These are phyloP conservation scores for Podospora australis DNA, from an alignment of 495 filamentous ascomycete species.

Conservation along the genomic window DNA sequence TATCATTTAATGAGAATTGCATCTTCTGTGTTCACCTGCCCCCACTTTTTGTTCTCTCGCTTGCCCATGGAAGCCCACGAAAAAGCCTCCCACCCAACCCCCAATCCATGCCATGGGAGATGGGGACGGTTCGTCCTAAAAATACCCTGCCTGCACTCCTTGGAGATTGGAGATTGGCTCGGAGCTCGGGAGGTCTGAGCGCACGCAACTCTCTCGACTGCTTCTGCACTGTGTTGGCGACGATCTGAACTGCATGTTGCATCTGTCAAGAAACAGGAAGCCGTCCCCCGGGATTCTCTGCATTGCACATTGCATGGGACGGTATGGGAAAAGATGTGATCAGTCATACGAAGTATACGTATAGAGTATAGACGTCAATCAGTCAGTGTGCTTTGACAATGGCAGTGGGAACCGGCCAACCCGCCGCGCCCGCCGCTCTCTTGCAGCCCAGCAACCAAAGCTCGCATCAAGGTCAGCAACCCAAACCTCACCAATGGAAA, in stretches of 20 bases:
- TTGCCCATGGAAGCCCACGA: not conserved
- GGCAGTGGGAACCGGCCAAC: too few species aligned
- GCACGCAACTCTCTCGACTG: not conserved
- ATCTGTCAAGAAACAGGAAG: not conserved
- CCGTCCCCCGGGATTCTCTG: not conserved
- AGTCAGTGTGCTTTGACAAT: not conserved
- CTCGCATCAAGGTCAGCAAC: not conserved
- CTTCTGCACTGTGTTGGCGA: not conserved
- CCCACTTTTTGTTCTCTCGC: slow-evolving; percentile 6
- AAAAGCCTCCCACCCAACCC: too few species aligned
- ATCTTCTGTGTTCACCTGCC: not conserved
- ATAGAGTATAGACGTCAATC: not conserved
- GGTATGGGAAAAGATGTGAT: too few species aligned
- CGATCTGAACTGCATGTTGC: not conserved
- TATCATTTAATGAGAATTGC: too few species aligned
- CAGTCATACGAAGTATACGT: too few species aligned
- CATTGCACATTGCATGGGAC: too few species aligned
- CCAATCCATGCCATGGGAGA: too few species aligned
- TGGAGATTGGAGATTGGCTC: too few species aligned
- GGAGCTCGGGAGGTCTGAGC: too few species aligned
- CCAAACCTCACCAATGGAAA: not conserved
- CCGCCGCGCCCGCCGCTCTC: too few species aligned
- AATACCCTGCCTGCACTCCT: not conserved
- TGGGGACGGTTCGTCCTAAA: not conserved
- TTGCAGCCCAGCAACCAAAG: not conserved